Evolutionary conservation across 2,329 filamentous ascomycete genomes (phyloP), one percentile per base, ranked within the genome.

Genomic region (Ophiosphaerella korrae): DNA sequence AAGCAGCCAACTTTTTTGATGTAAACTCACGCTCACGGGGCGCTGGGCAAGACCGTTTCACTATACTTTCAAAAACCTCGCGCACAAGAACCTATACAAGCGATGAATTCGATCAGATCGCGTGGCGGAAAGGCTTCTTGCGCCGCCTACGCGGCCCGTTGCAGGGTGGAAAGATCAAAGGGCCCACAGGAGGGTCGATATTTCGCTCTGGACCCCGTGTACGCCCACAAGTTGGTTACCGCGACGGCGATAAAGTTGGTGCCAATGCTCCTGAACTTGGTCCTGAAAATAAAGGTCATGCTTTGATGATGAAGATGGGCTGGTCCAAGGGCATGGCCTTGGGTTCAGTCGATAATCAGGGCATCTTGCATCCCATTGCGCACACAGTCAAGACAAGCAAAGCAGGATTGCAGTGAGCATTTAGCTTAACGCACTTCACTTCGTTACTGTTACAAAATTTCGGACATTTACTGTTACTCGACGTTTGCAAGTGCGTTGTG

Each of bases 301-400:
- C 86, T 3, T 89, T 99, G 85, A 76, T 99, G 57, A 91, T 96
- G 76, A 97, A 94, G 76, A 97, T 97, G 94, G 94, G 94, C 3
- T 99, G 94, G 92, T 89, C 84, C 54, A 88, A 82, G 45, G 94
- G 94, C 5, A 96, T 88, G 67, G 89, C 89, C 1, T 81, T 99
- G 1, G 94, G 94, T 45, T 85, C 89, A 9, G 70, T 79, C 1
- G 86, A 95, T 57, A 96, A 95, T 72, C 90, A 94, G 73, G 94
- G 94, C 29, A 94, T 96, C 45, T 75, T 96, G 57, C 85, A 90
- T 54, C 93, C 93, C 0, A 88, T 99, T 21, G 82, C 86, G 23
- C 92, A 96, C 58, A 84, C 94, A 23, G 88, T 99, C 62, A 96
- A 96, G 77, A 89, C 86, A 33, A 86, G 84, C 8, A 95, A 92